Evolutionary conservation across 257 asterid genomes (phyloP).

Genomic region (Solanum ahanhuiri): DNA sequence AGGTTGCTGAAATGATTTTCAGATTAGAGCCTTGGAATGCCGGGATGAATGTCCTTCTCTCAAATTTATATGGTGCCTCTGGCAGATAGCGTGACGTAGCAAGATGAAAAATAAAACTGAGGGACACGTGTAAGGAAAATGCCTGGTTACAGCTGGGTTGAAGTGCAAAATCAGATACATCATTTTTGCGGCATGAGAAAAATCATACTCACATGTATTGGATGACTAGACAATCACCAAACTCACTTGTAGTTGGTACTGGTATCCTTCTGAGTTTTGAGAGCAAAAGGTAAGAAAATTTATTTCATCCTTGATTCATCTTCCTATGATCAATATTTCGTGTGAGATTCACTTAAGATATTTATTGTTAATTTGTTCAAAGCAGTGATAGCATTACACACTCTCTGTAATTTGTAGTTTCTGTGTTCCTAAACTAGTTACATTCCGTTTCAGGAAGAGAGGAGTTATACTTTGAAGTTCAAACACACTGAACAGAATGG

Average conservation of each 20-base stretch:
- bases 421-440: background rate
- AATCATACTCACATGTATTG: background rate
- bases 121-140: slow-evolving; percentile 54
- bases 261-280: background rate
- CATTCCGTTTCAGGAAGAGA: background rate
- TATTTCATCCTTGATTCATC: background rate
- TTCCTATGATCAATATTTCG: background rate
- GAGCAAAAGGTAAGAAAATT: background rate
- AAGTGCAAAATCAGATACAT: slow-evolving; percentile 53
- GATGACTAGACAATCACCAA: background rate
- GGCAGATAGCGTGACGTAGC: slow-evolving; percentile 79
- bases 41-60: slow-evolving; percentile 38
- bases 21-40: slow-evolving; percentile 81
- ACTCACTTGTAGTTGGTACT: background rate
- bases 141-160: slow-evolving; percentile 92
- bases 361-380: background rate
- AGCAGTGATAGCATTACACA: background rate
- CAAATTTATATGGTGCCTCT: slow-evolving; percentile 55
- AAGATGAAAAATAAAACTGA: slow-evolving; percentile 63
- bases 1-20: slow-evolving; percentile 82
- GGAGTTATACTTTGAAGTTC: background rate
- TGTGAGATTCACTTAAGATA: background rate
- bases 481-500: no score
- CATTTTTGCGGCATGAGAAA: slow-evolving; percentile 25
- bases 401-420: background rate